Conservation (phyloP, 1,284 basidiomycete genomes). For the Malassezia globosa region DNA sequence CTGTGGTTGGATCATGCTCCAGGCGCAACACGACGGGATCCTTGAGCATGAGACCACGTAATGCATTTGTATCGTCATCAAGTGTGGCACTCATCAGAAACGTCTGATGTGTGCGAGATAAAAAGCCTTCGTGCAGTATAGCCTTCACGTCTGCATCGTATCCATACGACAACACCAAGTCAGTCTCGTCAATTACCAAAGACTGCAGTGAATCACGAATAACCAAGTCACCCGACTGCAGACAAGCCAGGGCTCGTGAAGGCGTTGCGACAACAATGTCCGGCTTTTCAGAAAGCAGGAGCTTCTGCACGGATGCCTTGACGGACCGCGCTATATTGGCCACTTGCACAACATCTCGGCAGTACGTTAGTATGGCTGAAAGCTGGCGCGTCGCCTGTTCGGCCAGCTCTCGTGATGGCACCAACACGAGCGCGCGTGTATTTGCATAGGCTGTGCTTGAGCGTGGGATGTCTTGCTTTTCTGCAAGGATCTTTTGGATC, state of each 20-base stretch:
- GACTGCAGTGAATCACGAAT: constrained; percentile 57
- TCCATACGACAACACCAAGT: constrained; percentile 91
- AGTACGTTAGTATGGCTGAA: constrained; percentile 60
- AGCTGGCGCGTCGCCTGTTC: constrained; percentile 76
- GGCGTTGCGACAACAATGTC: constrained; percentile 88
- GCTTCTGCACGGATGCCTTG: constrained; percentile 64
- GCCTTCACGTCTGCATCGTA: constrained; percentile 78
- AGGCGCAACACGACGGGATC: constrained; percentile 60
- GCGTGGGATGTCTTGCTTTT: constrained; percentile 53
- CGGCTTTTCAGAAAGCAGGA: constrained; percentile 74
- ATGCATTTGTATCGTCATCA: constrained; percentile 81
- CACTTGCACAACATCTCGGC: constrained; percentile 58
- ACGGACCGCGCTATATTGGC: constrained; percentile 62
- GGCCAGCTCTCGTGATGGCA: constrained; percentile 84
- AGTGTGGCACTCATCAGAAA: constrained; percentile 97
- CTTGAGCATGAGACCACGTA: constrained; percentile 76
- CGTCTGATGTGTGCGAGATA: constrained; percentile 83
- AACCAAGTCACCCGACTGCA: constrained; percentile 58
- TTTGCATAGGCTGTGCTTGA: constrained; percentile 52
- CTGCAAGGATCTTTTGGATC: constrained; percentile 72
- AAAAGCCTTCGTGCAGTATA: constrained; percentile 59
- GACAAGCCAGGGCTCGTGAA: constrained; percentile 63
- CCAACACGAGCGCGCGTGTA: constrained; percentile 74
- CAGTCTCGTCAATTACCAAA: constrained; percentile 93
- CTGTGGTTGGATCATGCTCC: constrained; percentile 21